Conservation (phyloP, 257 asterid genomes). For the Pogostemon cablin region DNA sequence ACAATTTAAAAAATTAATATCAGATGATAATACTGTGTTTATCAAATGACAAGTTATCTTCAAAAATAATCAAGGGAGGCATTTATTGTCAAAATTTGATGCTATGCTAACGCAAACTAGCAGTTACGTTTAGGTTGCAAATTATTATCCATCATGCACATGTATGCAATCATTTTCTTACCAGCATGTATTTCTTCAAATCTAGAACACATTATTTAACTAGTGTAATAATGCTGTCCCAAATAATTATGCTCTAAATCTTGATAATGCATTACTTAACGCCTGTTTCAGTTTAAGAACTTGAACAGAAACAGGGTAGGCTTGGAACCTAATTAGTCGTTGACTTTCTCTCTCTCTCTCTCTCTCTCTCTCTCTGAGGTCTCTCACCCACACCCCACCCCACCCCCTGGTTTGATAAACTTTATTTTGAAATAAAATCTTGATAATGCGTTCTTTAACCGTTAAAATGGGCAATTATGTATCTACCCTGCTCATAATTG, state of each 20-base stretch:
- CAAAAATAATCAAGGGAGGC: not conserved
- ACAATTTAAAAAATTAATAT: no score
- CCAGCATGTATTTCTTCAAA: no score
- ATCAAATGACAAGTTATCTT: no score
- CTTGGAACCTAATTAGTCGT: not conserved
- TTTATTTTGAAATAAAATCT: not conserved
- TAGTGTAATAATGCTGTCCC: not conserved
- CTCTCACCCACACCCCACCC: no score
- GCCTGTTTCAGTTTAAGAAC: no score
- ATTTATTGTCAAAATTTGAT: not conserved
- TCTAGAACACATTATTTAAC: not conserved
- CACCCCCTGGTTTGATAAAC: not conserved
- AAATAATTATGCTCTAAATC: not conserved
- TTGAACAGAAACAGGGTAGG: not conserved
- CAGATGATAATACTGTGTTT: no score
- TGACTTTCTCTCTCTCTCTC: not conserved
- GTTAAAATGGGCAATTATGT: conserved; percentile 25
- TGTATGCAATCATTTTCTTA: not conserved
- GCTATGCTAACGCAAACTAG: no score
- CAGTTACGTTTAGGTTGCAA: no score
- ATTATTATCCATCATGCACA: not conserved
- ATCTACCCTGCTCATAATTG: conserved; percentile 23
- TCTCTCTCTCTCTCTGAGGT: no score
- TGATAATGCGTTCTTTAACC: not conserved
- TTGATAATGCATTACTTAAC: not conserved